Percentiles rank a stretch among this genome's conserved stretches.
Conservation (phyloP, 805 yeast genomes). For the Candida stauntonica region DNA sequence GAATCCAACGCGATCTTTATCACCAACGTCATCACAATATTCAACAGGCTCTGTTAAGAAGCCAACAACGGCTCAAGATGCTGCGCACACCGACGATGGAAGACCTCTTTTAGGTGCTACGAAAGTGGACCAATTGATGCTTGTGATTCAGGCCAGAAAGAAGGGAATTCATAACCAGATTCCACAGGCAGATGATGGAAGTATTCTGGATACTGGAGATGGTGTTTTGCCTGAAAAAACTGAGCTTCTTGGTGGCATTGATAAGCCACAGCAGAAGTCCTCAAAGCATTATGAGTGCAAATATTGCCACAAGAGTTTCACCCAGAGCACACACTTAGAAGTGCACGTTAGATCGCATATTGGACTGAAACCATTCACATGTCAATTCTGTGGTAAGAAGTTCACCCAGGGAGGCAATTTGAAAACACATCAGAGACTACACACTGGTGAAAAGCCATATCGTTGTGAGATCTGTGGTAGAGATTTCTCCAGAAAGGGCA, state of each 20-base stretch:
- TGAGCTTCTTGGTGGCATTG: conserved; percentile 76
- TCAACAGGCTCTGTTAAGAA: conserved; percentile 20
- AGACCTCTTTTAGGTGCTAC: conserved; percentile 79
- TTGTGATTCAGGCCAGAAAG: conserved; percentile 83
- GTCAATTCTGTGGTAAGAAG: conserved; percentile 71
- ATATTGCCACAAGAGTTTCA: conserved; percentile 74
- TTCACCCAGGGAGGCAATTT: conserved; percentile 91
- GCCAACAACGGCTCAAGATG: conserved; percentile 42
- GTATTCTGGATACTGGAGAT: conserved; percentile 49
- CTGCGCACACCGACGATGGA: conserved; percentile 52
- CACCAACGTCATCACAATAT: conserved; percentile 11
- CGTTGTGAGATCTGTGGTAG: conserved; percentile 72
- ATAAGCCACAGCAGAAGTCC: conserved; percentile 46
- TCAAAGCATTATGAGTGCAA: conserved; percentile 64
- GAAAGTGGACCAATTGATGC: conserved; percentile 86
- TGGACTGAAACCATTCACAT: conserved; percentile 79
- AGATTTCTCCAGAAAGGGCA: conserved; percentile 85
- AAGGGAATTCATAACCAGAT: conserved; percentile 67
- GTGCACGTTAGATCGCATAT: conserved; percentile 86
- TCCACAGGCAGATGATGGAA: conserved; percentile 65
- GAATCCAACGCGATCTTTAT: conserved; percentile 5
- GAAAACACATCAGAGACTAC: conserved; percentile 78
- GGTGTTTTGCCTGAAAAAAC: conserved; percentile 54
- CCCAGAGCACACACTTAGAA: conserved; percentile 88
- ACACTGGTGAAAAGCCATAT: conserved; percentile 91